These are phyloP conservation scores for Didymella keratinophila DNA, from an alignment of 2,329 filamentous ascomycete genomes.

Conservation along the genomic window DNA sequence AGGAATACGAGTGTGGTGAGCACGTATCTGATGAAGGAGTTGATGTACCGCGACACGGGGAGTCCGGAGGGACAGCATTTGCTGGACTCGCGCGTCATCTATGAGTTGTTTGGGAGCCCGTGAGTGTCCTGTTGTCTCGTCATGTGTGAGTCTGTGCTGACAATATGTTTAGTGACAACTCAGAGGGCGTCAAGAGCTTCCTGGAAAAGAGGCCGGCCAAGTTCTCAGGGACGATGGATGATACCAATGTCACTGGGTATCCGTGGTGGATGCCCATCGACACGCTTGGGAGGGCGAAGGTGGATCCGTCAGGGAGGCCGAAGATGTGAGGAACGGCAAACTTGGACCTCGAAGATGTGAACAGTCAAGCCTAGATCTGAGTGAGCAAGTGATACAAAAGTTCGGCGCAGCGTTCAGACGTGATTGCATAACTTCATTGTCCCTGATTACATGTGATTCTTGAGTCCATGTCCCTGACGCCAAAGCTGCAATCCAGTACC, in stretches of 20 bases:
- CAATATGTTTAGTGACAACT: conserved; percentile 61
- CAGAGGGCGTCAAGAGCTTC: conserved; percentile 74
- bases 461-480: conserved; percentile 25
- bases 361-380: conserved; percentile 26
- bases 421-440: conserved; percentile 28
- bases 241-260: conserved; percentile 66
- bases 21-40: conserved; percentile 72
- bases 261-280: conserved; percentile 73
- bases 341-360: too few relatives aligned
- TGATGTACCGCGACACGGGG: conserved; percentile 69
- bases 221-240: conserved; percentile 68
- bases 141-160: conserved; percentile 5
- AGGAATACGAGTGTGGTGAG: conserved; percentile 71
- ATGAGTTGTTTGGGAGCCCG: conserved; percentile 64
- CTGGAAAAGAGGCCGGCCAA: conserved; percentile 71
- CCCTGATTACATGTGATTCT: conserved; percentile 27
- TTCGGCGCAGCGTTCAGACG: conserved; percentile 4
- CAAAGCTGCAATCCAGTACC: conserved; percentile 25
- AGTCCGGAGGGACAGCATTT: conserved; percentile 74
- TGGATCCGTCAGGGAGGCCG: conserved; percentile 35
- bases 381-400: neutral
- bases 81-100: conserved; percentile 71
- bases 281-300: conserved; percentile 52
- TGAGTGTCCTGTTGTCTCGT: conserved; percentile 26
- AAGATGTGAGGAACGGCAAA: conserved; percentile 35